These are phyloP conservation scores for Rutstroemia sp. DNA, from an alignment of 2,329 filamentous ascomycete genomes.

Conservation along the genomic window DNA sequence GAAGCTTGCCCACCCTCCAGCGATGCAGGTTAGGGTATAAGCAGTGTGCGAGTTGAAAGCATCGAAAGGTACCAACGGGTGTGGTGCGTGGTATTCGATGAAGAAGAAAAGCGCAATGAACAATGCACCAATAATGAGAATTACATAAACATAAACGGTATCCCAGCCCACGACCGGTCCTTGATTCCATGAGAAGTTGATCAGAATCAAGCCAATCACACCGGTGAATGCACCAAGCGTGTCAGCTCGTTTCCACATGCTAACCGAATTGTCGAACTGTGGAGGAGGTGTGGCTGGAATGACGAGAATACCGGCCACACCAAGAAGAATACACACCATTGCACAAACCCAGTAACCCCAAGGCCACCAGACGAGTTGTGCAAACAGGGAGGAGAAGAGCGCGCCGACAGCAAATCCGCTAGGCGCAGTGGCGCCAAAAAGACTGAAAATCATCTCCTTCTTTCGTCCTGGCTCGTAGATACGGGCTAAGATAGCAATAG, in stretches of 20 bases:
- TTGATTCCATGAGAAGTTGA: constrained; percentile 48
- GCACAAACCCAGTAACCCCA: constrained; percentile 42
- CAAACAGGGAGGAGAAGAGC: constrained; percentile 34
- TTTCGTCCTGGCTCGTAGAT: constrained; percentile 38
- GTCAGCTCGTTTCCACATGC: constrained; percentile 30
- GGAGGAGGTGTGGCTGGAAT: constrained; percentile 31
- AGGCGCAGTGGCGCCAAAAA: constrained; percentile 42
- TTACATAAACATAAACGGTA: constrained; percentile 29
- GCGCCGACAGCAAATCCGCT: constrained; percentile 38
- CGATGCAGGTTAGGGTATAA: constrained; percentile 36
- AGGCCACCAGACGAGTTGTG: constrained; percentile 40
- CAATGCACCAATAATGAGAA: constrained; percentile 49
- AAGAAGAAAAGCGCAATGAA: constrained; percentile 48
- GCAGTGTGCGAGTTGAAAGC: constrained; percentile 40
- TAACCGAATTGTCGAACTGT: constrained; percentile 27
- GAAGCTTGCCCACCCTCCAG: constrained; percentile 23
- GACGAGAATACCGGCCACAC: constrained; percentile 30
- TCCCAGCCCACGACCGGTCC: constrained; percentile 22
- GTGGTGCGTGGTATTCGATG: constrained; percentile 37
- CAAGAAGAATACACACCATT: constrained; percentile 33
- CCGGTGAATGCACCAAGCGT: constrained; percentile 39
- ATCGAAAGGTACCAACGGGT: constrained; percentile 52
- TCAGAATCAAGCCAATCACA: constrained; percentile 42
- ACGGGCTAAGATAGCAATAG: constrained; percentile 41
- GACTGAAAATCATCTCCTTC: constrained; percentile 38